Percentiles rank a stretch among this genome's conserved stretches.
phyloP scores from a whole-genome alignment of 73 alveolate genomes.

The Paramecium pentaurelia region DNA sequence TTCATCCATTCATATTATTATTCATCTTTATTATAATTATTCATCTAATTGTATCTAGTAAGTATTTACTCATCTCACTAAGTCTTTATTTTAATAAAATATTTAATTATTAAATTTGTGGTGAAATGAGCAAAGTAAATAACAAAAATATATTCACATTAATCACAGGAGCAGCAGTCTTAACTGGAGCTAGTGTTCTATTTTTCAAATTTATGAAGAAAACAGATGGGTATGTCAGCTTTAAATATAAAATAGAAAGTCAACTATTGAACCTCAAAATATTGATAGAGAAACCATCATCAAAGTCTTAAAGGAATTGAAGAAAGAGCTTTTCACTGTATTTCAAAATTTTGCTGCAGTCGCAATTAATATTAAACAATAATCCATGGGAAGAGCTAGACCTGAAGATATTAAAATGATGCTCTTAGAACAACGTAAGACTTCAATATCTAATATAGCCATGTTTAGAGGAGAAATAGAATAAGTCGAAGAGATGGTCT shows the following conservation, averaged over 20 bases:
- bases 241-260: neutral
- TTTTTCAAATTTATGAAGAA: neutral
- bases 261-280: neutral
- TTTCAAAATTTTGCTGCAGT: conserved; percentile 36
- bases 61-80: neutral
- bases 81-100: neutral
- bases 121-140: neutral
- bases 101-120: conserved; percentile 35
- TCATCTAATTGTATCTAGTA: neutral
- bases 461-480: conserved; percentile 50
- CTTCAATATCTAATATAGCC: neutral
- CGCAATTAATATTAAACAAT: neutral
- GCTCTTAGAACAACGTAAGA: conserved; percentile 22
- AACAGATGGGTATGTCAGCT: neutral
- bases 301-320: conserved; percentile 44
- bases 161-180: neutral
- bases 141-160: neutral
- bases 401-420: conserved; percentile 47
- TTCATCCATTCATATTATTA: neutral
- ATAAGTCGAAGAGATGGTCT: neutral
- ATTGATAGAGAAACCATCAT: conserved; percentile 49
- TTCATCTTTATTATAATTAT: too few relatives aligned
- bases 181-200: neutral
- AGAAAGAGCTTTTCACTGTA: conserved; percentile 59
- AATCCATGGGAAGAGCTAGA: conserved; percentile 47